A percentile compares a stretch with the other conserved stretches of the same genome.
Conservation (phyloP, 2,329 filamentous ascomycete genomes). For the Lecanicillium sp. region DNA sequence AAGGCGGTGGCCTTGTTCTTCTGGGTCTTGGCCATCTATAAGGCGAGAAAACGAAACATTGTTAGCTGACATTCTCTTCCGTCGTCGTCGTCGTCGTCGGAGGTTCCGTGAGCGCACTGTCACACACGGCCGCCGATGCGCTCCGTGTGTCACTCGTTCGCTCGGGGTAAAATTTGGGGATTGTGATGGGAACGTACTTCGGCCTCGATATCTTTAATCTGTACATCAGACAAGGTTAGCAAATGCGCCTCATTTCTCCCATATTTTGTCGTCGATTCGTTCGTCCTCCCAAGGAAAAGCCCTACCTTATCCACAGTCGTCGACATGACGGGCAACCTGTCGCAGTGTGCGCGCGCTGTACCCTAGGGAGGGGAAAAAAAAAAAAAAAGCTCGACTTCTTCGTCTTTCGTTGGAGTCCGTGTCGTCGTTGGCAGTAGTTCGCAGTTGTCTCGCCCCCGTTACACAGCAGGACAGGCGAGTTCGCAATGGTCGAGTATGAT, state of each 20-base stretch:
- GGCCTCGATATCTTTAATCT: constrained; percentile 96
- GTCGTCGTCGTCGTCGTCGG: neutral
- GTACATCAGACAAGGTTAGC: constrained; percentile 24
- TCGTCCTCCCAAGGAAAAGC: constrained; percentile 12
- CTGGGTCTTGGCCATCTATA: constrained; percentile 87
- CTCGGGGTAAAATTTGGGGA: constrained; percentile 5
- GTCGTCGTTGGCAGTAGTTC: no score
- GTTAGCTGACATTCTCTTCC: neutral
- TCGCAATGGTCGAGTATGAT: constrained; percentile 3
- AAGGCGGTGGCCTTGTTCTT: constrained; percentile 96
- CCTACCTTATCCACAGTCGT: constrained; percentile 94
- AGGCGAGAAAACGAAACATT: constrained; percentile 17
- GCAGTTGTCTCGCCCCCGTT: no score
- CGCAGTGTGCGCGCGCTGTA: constrained; percentile 13
- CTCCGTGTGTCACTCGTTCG: constrained; percentile 16
- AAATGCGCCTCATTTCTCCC: no score
- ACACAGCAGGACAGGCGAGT: neutral
- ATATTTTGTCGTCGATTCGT: neutral
- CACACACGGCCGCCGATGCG: neutral
- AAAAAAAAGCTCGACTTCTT: neutral
- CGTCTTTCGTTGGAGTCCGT: no score
- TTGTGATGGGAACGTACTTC: constrained; percentile 56
- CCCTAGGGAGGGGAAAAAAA: neutral
- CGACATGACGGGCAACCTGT: constrained; percentile 61
- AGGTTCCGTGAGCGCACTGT: neutral